Percentiles rank a stretch among this genome's conserved stretches.
These are phyloP conservation scores for Clitoria ternatea DNA, from an alignment of 306 rosid species.

Conservation along the genomic window DNA sequence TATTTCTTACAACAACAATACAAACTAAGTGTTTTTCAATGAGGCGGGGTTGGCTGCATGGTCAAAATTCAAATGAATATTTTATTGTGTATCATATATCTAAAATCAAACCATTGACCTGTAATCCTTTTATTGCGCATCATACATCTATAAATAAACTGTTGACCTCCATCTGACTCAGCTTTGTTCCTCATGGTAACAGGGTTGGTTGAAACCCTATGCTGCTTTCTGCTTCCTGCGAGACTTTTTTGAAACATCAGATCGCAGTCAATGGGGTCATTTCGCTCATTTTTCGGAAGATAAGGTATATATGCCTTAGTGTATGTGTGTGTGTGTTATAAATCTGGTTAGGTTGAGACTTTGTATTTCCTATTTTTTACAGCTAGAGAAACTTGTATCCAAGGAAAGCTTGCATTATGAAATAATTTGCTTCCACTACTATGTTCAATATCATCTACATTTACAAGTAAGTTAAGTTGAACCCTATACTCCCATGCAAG, in stretches of 20 bases:
- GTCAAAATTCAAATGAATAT: not conserved
- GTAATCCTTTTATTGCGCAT: not conserved
- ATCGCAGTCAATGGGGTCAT: conserved; percentile 90
- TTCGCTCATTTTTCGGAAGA: conserved; percentile 67
- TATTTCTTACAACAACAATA: not conserved
- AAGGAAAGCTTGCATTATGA: conserved; percentile 73
- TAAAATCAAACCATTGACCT: not conserved
- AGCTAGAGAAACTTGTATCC: conserved; percentile 90
- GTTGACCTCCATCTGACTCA: not conserved
- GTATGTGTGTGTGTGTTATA: not conserved
- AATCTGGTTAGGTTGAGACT: not conserved
- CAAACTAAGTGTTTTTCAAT: not conserved
- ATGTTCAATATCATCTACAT: conserved; percentile 87
- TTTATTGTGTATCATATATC: not conserved
- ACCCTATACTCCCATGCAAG: not conserved
- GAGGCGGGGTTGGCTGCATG: not conserved
- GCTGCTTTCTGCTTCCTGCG: conserved; percentile 93
- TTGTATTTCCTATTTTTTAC: conserved; percentile 30
- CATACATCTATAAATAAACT: too few relatives aligned
- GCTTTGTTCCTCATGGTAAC: conserved; percentile 33
- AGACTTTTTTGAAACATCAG: conserved; percentile 96
- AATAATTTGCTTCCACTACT: conserved; percentile 85
- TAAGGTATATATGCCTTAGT: conserved; percentile 45
- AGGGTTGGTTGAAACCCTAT: conserved; percentile 97
- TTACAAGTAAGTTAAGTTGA: conserved; percentile 57